Base-by-base conservation (phyloP, 768 basidiomycete species). In the Pluteus cervinus region DNA sequence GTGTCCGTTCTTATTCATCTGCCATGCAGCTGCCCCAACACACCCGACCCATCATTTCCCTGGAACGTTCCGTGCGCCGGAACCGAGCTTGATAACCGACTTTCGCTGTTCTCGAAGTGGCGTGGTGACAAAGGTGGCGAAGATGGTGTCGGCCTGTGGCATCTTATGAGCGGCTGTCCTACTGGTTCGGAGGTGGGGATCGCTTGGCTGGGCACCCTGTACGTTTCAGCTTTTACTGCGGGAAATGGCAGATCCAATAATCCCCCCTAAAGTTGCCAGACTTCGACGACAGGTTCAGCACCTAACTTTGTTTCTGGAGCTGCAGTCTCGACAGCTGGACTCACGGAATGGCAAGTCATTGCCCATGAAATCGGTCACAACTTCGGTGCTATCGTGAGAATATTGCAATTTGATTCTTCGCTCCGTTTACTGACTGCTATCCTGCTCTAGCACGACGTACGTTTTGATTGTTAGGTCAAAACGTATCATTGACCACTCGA, bases 361-460 rank as follows among this genome's bases (percentile, higher is more conserved):
- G 73, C 85, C 16, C 86, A 90, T 56, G 86, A 89, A 56, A 85
- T 79, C 40, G 86, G 86, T 11, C 84, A 86, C 57, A 92, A 90
- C 51, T 89, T 93, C 59, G 88, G 90, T 32, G 87, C 87, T 12
- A 90, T 90, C 45, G 82, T 86, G 50, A 60, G 82, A 73, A 29
- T 26, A 16, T 24, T 49, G 29, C 41, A 40, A 20, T 25, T 29
- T 34, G 41, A 9, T 22, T 30, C 25, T 33, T 29, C 33, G 26
- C 11, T 34, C 40, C 39, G 32, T 16, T 28, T 35, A 37, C 39
- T 48, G n/a, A 47, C 47, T 32, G 43, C 31, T 42, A 10, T 34
- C 18, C 40, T n/a, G n/a, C 49, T 49, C 40, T 46, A 80, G 79
- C 78, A 79, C 47, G 76, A 79, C 50, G 78, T 79, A 54, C 53